Conservation (phyloP, 768 basidiomycete species). For the Gautieria morchelliformis region DNA sequence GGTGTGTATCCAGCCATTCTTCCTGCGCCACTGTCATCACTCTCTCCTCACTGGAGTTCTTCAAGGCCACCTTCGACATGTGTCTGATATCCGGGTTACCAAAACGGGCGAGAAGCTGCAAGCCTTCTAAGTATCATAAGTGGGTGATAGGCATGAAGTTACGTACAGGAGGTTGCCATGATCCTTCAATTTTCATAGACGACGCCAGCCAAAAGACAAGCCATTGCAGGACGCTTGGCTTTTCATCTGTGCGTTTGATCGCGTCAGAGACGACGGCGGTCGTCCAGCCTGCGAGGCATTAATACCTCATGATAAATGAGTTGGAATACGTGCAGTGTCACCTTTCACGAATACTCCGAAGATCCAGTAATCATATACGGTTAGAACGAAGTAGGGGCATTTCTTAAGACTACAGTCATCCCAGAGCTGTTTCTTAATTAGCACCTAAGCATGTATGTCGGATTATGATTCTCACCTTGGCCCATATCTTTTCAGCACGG, state of each 20-base stretch:
- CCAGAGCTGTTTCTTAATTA: slow-evolving; percentile 7
- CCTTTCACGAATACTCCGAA: slow-evolving; percentile 34
- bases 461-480: not conserved
- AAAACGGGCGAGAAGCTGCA: not conserved
- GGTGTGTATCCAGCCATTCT: not conserved
- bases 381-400: slow-evolving; percentile 32
- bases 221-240: slow-evolving; percentile 17
- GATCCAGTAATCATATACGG: slow-evolving; percentile 33
- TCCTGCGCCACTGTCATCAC: not conserved
- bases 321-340: slow-evolving; percentile 7
- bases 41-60: not conserved
- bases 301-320: not conserved
- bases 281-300: slow-evolving; percentile 14
- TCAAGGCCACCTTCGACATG: not conserved
- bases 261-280: slow-evolving; percentile 14
- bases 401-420: slow-evolving; percentile 28
- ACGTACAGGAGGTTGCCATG: not conserved
- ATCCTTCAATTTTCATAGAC: slow-evolving; percentile 10
- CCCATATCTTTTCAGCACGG: not conserved
- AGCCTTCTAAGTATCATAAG: not conserved
- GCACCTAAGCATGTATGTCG: not conserved
- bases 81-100: not conserved
- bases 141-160: not conserved
- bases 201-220: slow-evolving; percentile 20
- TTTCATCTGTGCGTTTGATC: slow-evolving; percentile 4